Evolutionary conservation across 768 basidiomycete species (phyloP), one percentile per base, ranked within the genome.

Genomic region (Epithele typhae): DNA sequence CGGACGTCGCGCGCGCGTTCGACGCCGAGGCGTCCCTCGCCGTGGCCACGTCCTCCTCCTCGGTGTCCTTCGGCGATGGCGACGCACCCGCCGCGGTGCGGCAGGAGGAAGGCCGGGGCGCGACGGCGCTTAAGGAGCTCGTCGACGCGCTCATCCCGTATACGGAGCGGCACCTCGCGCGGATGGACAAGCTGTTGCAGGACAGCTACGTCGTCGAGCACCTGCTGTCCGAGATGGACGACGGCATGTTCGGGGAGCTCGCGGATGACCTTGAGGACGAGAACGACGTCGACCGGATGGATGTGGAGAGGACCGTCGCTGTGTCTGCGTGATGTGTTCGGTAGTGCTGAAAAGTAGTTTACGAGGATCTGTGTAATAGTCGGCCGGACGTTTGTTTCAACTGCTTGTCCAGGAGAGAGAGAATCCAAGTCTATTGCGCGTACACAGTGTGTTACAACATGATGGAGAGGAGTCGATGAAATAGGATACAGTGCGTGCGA

Each of bases 201-300:
- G 96, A 98, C 59, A 96, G 92, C 62, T 98, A 92, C 59, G 82
- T 96, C 52, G 79, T 99, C 45, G 96, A 99, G 63, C 94, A 88
- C 53, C 72, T 92, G 46, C 68, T 92, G 24, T 79, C 78, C 14
- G 89, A 92, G 71, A 92, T 92, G 90, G 90, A 91, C 59, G 84
- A 78, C 52, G 86, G 84, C 21, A 74, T 87, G 65, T 78, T 87
- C 45, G 75, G 64, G 18, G 59, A 68, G 30, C 58, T 64, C 4
- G 69, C 72, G 24, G 76, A 78, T 19, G 69, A 72, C 25, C 76
- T 77, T 18, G 69, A 70, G 25, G 61, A 42, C 18, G 25, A 10
- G 14, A 39, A 41, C n/a, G 35, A 18, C n/a, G 14, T 30, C 27
- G 4, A 17, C 14, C 30, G 46, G 15, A 56, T 56, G 51, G 45